Evolutionary conservation across 2,329 filamentous ascomycete genomes (phyloP).

Genomic region (Paraphaeosphaeria sporulosa): DNA sequence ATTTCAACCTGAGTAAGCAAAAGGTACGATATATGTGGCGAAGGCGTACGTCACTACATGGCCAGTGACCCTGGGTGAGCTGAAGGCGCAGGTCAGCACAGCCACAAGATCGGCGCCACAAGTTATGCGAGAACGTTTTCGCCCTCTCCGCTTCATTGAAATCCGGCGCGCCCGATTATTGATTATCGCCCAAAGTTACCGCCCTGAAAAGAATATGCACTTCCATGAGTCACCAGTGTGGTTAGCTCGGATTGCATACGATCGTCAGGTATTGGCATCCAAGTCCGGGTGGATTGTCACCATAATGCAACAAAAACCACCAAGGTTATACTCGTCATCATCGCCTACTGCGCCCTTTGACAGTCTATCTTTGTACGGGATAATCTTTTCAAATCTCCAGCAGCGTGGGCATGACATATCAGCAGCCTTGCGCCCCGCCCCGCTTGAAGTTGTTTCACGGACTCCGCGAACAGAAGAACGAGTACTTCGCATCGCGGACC

Average conservation of each 20-base stretch:
- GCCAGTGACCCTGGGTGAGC: background rate
- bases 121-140: background rate
- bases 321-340: background rate
- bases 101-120: slow-evolving; percentile 8
- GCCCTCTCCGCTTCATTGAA: background rate
- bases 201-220: background rate
- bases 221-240: background rate
- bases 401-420: background rate
- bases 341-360: background rate
- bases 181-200: slow-evolving; percentile 3
- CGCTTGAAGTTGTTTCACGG: slow-evolving; percentile 10
- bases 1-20: background rate
- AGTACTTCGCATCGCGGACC: background rate
- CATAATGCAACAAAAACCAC: background rate
- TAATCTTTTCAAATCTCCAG: background rate
- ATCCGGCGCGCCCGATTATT: background rate
- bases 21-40: background rate
- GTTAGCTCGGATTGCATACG: background rate
- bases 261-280: background rate
- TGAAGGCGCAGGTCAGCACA: slow-evolving; percentile 2
- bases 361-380: background rate
- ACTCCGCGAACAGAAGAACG: slow-evolving; percentile 4
- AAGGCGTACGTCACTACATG: background rate
- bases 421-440: background rate
- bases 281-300: slow-evolving; percentile 1